A percentile compares a stretch with the other conserved stretches of the same genome.
Conservation (phyloP, 2,329 filamentous ascomycete genomes). For the Cadophora luteo-olivacea region DNA sequence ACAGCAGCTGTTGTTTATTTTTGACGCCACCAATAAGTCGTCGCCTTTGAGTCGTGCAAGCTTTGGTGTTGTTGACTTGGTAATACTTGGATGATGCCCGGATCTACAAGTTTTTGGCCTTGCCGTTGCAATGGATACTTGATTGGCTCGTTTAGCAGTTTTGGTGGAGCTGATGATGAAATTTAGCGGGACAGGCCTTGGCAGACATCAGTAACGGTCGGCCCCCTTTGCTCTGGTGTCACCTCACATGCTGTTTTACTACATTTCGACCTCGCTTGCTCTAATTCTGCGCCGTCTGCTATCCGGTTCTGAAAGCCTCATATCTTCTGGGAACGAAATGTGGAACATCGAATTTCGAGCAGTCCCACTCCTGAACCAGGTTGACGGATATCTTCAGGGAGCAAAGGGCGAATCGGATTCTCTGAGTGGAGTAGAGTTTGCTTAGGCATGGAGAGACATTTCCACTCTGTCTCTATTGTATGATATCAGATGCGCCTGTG, state of each 20-base stretch:
- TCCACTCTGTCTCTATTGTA: not conserved
- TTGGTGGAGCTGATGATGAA: slow-evolving; percentile 1
- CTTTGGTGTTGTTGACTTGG: slow-evolving; percentile 4
- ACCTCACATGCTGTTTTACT: not conserved
- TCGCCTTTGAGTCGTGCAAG: not conserved
- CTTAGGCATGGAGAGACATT: not conserved
- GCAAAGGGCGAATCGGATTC: not conserved
- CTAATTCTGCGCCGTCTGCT: not conserved
- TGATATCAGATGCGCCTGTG: not conserved
- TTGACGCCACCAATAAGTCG: not conserved
- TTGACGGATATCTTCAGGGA: not conserved
- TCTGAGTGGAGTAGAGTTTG: not conserved
- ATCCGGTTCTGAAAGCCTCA: not conserved
- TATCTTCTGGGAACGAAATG: not conserved
- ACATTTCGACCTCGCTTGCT: not conserved
- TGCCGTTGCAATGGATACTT: not conserved
- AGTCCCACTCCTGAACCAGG: not conserved
- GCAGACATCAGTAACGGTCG: slow-evolving; percentile 5
- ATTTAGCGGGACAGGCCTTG: not conserved
- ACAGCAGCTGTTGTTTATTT: not conserved
- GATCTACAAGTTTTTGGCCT: slow-evolving; percentile 1
- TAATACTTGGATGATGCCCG: not conserved
- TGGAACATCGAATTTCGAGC: not conserved
- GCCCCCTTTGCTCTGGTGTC: not conserved
- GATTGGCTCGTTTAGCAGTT: not conserved